Conservation (phyloP, 2,329 filamentous ascomycete genomes). For the Bipolaris zeicola region DNA sequence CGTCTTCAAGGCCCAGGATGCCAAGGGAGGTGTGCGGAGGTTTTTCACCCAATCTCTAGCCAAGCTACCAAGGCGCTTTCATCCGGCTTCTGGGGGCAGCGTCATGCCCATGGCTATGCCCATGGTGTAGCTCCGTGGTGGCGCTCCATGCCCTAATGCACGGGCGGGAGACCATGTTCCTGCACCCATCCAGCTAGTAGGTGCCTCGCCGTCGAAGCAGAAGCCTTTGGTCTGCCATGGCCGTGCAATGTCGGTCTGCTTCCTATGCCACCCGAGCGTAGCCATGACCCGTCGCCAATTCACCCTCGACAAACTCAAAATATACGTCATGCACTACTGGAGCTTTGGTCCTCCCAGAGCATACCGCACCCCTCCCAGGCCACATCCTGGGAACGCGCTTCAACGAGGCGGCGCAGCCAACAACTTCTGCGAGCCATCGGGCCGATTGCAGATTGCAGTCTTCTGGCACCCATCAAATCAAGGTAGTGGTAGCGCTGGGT, state of each 20-base stretch:
- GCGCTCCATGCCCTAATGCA: slow-evolving; percentile 18
- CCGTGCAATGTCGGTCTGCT: slow-evolving; percentile 5
- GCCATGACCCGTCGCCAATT: slow-evolving; percentile 3
- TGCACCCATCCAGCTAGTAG: slow-evolving; percentile 15
- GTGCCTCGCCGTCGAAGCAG: slow-evolving; percentile 1
- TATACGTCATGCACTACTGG: slow-evolving; percentile 30
- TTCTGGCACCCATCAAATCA: slow-evolving; percentile 33
- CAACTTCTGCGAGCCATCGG: slow-evolving; percentile 37
- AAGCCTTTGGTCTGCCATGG: background rate
- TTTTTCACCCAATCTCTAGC: background rate
- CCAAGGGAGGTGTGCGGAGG: background rate
- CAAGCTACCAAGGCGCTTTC: slow-evolving; percentile 1
- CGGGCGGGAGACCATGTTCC: slow-evolving; percentile 22
- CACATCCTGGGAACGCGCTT: slow-evolving; percentile 23
- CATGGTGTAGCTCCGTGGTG: slow-evolving; percentile 7
- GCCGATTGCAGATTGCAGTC: slow-evolving; percentile 38
- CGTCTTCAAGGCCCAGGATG: background rate
- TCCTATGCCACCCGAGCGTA: slow-evolving; percentile 2
- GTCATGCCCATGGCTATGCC: background rate
- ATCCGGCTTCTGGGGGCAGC: background rate
- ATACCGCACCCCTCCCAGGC: slow-evolving; percentile 15
- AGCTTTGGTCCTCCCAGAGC: slow-evolving; percentile 11
- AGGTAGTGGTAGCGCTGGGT: slow-evolving; percentile 26
- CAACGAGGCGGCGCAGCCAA: slow-evolving; percentile 32
- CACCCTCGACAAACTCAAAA: slow-evolving; percentile 20